Percentiles rank a stretch among this genome's conserved stretches.
Conservation (phyloP, 176 grass and related monocot species). For the Oryza officinalis region DNA sequence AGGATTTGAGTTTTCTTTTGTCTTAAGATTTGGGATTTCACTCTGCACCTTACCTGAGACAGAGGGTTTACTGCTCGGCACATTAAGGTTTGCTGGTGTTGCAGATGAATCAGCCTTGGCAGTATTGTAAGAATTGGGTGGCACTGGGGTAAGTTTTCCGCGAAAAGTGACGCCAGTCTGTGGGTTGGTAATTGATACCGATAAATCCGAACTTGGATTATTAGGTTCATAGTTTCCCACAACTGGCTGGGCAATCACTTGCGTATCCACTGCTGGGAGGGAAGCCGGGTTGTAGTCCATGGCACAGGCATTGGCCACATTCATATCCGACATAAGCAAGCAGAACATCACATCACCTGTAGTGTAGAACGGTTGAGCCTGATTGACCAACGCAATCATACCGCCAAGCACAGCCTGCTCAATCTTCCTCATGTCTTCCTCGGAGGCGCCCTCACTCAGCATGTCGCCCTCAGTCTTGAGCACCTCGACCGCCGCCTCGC, state of each 20-base stretch:
- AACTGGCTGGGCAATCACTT: conserved; percentile 42
- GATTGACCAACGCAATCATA: conserved; percentile 68
- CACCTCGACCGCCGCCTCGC: conserved; percentile 55
- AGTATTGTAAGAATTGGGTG: conserved; percentile 38
- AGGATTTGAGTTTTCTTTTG: conserved; percentile 53
- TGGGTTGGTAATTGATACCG: conserved; percentile 50
- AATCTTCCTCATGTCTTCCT: conserved; percentile 70
- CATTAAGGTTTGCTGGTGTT: conserved; percentile 38
- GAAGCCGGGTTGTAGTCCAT: conserved; percentile 51
- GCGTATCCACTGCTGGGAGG: conserved; percentile 35
- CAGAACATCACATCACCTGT: conserved; percentile 85
- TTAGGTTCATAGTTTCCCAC: conserved; percentile 38
- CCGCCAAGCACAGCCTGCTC: conserved; percentile 61
- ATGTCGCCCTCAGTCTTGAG: conserved; percentile 67
- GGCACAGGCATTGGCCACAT: conserved; percentile 65
- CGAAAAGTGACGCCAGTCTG: conserved; percentile 50
- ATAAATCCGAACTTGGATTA: conserved; percentile 38
- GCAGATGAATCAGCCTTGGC: conserved; percentile 48
- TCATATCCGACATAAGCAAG: conserved; percentile 90
- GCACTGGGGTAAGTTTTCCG: conserved; percentile 37
- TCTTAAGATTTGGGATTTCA: conserved; percentile 59
- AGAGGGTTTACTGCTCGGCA: conserved; percentile 46
- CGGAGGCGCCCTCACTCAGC: conserved; percentile 52
- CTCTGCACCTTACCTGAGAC: conserved; percentile 52
- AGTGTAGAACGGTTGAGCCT: conserved; percentile 78